phyloP scores from a whole-genome alignment of 2,329 filamentous ascomycete genomes.

The Onygenales sp. region DNA sequence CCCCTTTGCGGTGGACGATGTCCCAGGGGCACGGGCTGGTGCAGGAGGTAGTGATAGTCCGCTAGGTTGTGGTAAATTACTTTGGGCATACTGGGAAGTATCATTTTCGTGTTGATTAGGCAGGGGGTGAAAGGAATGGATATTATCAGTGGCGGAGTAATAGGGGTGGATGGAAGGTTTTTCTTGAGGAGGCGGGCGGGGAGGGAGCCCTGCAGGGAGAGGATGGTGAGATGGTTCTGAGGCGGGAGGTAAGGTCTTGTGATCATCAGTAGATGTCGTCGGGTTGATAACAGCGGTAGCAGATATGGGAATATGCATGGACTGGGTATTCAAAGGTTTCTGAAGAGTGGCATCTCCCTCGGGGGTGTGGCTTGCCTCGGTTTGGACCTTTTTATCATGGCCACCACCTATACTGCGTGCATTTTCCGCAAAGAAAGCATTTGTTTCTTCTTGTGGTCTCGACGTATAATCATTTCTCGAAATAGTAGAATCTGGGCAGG shows the following conservation, averaged over 20 bases:
- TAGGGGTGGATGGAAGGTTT: slow-evolving; percentile 30
- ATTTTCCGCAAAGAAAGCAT: neutral
- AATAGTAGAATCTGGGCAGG: slow-evolving; percentile 16
- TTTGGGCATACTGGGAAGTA: slow-evolving; percentile 14
- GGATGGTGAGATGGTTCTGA: slow-evolving; percentile 21
- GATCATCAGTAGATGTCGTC: slow-evolving; percentile 16
- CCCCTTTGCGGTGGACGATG: slow-evolving; percentile 23
- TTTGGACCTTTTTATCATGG: slow-evolving; percentile 16
- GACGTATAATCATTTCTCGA: neutral
- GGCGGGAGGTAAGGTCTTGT: slow-evolving; percentile 21
- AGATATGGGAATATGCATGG: slow-evolving; percentile 12
- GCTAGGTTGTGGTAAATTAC: slow-evolving; percentile 24
- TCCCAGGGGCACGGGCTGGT: slow-evolving; percentile 27
- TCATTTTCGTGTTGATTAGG: slow-evolving; percentile 20
- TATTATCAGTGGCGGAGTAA: slow-evolving; percentile 28
- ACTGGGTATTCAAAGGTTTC: slow-evolving; percentile 39
- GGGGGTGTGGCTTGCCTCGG: slow-evolving; percentile 14
- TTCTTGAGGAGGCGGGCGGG: slow-evolving; percentile 37
- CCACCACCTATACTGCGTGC: neutral
- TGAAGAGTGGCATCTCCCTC: slow-evolving; percentile 39
- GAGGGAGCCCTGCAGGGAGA: slow-evolving; percentile 31
- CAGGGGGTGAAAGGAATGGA: slow-evolving; percentile 31
- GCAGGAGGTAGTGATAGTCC: slow-evolving; percentile 14
- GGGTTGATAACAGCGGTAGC: slow-evolving; percentile 18
- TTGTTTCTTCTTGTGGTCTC: neutral